phyloP scores from a whole-genome alignment of 495 filamentous ascomycete species.

The Wilcoxina mikolae region DNA sequence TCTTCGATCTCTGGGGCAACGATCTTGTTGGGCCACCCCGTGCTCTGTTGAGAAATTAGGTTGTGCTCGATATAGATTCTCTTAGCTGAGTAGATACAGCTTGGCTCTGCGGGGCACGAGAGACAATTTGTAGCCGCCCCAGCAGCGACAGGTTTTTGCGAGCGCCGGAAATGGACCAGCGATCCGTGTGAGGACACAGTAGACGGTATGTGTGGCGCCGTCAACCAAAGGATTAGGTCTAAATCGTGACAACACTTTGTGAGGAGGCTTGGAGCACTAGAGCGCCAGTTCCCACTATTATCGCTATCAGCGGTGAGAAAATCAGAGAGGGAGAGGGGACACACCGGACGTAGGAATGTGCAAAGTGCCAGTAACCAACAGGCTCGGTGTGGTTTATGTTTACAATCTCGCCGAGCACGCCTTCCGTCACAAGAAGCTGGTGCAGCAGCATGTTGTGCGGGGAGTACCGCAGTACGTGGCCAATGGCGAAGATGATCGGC shows the following conservation, averaged over 20 bases:
- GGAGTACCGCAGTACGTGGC: conserved; percentile 66
- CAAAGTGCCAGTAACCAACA: conserved; percentile 92
- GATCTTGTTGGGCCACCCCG: conserved; percentile 70
- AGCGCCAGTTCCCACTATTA: conserved; percentile 74
- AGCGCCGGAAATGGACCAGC: conserved; percentile 54
- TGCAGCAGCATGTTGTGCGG: conserved; percentile 80
- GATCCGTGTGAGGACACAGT: conserved; percentile 57
- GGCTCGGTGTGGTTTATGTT: conserved; percentile 85
- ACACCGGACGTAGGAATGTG: conserved; percentile 76
- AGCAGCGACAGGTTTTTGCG: conserved; percentile 58
- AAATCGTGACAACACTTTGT: conserved; percentile 95
- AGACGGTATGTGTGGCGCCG: conserved; percentile 64
- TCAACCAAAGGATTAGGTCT: conserved; percentile 79
- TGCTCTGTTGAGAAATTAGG: conserved; percentile 42
- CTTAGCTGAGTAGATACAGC: conserved; percentile 71
- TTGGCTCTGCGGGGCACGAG: conserved; percentile 52
- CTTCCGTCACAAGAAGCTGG: conserved; percentile 56
- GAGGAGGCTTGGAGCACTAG: conserved; percentile 64
- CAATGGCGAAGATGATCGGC: conserved; percentile 62
- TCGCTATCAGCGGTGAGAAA: not conserved
- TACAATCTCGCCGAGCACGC: conserved; percentile 68
- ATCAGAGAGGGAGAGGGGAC: conserved; percentile 6
- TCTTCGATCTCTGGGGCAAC: conserved; percentile 86
- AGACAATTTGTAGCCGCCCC: conserved; percentile 76
- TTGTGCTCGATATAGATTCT: conserved; percentile 55